Evolutionary conservation across 371 early-diverging fungal species (phyloP).

Genomic region (Rhizomucor miehei): DNA sequence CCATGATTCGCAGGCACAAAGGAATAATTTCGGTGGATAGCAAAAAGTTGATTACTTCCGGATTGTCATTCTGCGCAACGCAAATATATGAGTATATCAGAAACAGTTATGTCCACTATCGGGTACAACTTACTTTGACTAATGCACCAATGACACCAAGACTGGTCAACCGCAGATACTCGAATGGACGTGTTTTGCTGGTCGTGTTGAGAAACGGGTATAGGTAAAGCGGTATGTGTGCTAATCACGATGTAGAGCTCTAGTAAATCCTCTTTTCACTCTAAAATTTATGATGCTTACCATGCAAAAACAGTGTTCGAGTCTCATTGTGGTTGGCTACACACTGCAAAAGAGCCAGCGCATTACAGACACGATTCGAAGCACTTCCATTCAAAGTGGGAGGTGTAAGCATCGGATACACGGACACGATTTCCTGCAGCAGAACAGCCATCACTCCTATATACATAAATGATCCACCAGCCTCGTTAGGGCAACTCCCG

Average conservation of each 20-base stretch:
- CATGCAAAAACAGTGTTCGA: conserved; percentile 81
- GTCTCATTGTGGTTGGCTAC: conserved; percentile 95
- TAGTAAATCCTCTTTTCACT: not conserved
- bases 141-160: conserved; percentile 96
- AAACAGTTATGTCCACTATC: not conserved
- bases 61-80: conserved; percentile 77
- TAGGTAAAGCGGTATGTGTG: conserved; percentile 95
- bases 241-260: conserved; percentile 30
- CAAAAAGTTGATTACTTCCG: conserved; percentile 93
- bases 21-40: conserved; percentile 98
- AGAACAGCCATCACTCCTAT: conserved; percentile 90
- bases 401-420: conserved; percentile 89
- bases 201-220: conserved; percentile 98
- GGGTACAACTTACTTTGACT: conserved; percentile 70
- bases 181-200: conserved; percentile 91
- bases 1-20: conserved; percentile 97
- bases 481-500: not conserved
- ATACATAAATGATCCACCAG: not conserved
- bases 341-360: conserved; percentile 93
- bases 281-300: conserved; percentile 25
- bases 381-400: conserved; percentile 85
- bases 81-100: not conserved
- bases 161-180: conserved; percentile 90
- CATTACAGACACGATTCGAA: conserved; percentile 95
- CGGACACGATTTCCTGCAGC: conserved; percentile 91